These are phyloP conservation scores for Parafenestella ontariensis DNA, from an alignment of 2,329 filamentous ascomycete species.

Conservation along the genomic window DNA sequence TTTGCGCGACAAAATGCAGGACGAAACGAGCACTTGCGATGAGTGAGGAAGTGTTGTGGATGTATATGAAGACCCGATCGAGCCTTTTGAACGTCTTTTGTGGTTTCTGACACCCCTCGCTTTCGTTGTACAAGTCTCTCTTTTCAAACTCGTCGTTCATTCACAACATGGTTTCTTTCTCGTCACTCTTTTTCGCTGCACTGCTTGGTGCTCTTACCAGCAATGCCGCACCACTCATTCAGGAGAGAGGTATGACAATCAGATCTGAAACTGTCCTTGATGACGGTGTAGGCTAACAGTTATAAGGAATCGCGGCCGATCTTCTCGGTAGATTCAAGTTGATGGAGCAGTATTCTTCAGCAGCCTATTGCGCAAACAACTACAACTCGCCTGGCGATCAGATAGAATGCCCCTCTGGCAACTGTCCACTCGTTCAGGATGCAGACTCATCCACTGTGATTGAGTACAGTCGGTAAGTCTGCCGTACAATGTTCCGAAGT, in stretches of 20 bases:
- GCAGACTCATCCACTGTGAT: slow-evolving; percentile 52
- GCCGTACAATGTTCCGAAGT: neutral
- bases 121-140: slow-evolving; percentile 11
- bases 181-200: slow-evolving; percentile 18
- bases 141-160: neutral
- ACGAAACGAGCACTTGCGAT: slow-evolving; percentile 2
- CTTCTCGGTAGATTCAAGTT: slow-evolving; percentile 35
- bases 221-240: slow-evolving; percentile 26
- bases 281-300: neutral
- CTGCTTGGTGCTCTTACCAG: slow-evolving; percentile 14
- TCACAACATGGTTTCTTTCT: slow-evolving; percentile 16
- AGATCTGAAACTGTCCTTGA: too few species aligned
- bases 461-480: slow-evolving; percentile 49
- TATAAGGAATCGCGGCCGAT: slow-evolving; percentile 21
- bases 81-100: neutral
- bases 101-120: neutral
- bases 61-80: slow-evolving; percentile 5
- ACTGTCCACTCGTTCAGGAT: slow-evolving; percentile 58
- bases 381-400: slow-evolving; percentile 51
- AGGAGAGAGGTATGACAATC: slow-evolving; percentile 18
- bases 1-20: slow-evolving; percentile 12
- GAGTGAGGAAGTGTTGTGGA: neutral
- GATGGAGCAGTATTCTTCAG: slow-evolving; percentile 57
- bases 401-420: slow-evolving; percentile 54
- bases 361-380: slow-evolving; percentile 61